Evolutionary conservation across 2,329 filamentous ascomycete genomes (phyloP).

Genomic region (Lomentospora prolificans): DNA sequence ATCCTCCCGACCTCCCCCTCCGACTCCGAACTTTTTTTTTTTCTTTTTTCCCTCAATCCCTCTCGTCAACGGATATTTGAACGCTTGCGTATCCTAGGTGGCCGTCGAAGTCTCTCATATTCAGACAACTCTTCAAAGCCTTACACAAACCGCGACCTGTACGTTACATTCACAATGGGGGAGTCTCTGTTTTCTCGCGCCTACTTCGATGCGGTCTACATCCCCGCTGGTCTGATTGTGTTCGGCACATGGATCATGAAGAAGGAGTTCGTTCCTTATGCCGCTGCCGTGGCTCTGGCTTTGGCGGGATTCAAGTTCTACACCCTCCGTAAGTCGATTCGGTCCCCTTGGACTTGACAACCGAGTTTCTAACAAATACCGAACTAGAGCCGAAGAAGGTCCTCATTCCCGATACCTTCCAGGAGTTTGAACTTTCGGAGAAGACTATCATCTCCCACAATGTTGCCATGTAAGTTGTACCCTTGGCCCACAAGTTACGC

Average conservation of each 20-base stretch:
- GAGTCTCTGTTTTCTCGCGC: conserved; percentile 43
- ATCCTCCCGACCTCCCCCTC: neutral
- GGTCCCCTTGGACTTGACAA: neutral
- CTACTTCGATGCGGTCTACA: conserved; percentile 71
- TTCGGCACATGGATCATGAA: conserved; percentile 70
- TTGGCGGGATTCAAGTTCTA: conserved; percentile 65
- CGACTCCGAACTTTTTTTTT: neutral
- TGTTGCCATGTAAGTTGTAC: conserved; percentile 69
- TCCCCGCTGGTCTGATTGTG: conserved; percentile 71
- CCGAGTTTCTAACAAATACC: neutral
- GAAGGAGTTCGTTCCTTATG: conserved; percentile 65
- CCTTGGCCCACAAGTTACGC: neutral
- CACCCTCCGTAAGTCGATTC: conserved; percentile 51
- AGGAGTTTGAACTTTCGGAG: conserved; percentile 85
- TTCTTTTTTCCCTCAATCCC: neutral
- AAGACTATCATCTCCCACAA: conserved; percentile 97
- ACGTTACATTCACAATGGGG: conserved; percentile 15
- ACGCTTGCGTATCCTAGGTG: neutral
- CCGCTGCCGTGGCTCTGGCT: conserved; percentile 53
- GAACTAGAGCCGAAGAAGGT: conserved; percentile 63
- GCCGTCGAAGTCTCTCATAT: neutral
- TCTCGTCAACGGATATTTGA: neutral
- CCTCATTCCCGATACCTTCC: conserved; percentile 78
- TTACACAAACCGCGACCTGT: neutral
- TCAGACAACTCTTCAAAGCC: neutral